A percentile compares a stretch with the other conserved stretches of the same genome.
Evolutionary conservation across 2,329 filamentous ascomycete species (phyloP).

Genomic region (Zasmidium angulare): DNA sequence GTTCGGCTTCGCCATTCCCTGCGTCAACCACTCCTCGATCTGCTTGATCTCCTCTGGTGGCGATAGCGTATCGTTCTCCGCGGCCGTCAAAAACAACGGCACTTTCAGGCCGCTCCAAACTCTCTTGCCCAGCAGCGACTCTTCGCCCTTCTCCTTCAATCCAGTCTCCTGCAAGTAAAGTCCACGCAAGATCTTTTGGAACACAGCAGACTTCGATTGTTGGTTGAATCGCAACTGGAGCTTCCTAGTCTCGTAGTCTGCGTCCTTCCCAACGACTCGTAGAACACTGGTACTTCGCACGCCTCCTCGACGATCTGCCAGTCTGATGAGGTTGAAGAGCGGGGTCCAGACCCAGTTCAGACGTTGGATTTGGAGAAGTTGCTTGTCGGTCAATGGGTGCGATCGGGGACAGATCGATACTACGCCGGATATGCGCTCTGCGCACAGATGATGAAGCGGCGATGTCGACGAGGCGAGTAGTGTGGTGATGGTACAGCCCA

Average conservation of each 20-base stretch:
- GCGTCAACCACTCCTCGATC: conserved; percentile 53
- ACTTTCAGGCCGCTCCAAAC: conserved; percentile 71
- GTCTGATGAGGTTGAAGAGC: conserved; percentile 74
- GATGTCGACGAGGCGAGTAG: conserved; percentile 65
- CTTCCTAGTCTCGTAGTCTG: conserved; percentile 64
- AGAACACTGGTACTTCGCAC: conserved; percentile 73
- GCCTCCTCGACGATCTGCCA: conserved; percentile 78
- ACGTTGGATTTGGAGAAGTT: conserved; percentile 51
- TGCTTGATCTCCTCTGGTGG: conserved; percentile 68
- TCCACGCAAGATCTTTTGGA: conserved; percentile 75
- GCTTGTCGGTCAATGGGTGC: conserved; percentile 46
- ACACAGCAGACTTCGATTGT: conserved; percentile 79
- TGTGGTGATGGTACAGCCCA: conserved; percentile 79
- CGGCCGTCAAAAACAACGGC: conserved; percentile 77
- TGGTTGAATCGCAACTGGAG: conserved; percentile 75
- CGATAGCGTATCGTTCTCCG: conserved; percentile 73
- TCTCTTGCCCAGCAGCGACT: conserved; percentile 66
- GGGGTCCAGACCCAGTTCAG: conserved; percentile 68
- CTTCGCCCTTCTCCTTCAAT: conserved; percentile 10
- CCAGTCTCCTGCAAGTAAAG: conserved; percentile 42
- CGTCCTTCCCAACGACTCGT: conserved; percentile 70
- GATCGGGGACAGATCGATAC: conserved; percentile 79
- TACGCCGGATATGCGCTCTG: conserved; percentile 67
- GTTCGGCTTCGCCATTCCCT: not conserved
- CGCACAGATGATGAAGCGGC: conserved; percentile 51